A percentile compares a stretch with the other conserved stretches of the same genome.
phyloP scores from a whole-genome alignment of 441 rosid species.

The Geranium incanum region DNA sequence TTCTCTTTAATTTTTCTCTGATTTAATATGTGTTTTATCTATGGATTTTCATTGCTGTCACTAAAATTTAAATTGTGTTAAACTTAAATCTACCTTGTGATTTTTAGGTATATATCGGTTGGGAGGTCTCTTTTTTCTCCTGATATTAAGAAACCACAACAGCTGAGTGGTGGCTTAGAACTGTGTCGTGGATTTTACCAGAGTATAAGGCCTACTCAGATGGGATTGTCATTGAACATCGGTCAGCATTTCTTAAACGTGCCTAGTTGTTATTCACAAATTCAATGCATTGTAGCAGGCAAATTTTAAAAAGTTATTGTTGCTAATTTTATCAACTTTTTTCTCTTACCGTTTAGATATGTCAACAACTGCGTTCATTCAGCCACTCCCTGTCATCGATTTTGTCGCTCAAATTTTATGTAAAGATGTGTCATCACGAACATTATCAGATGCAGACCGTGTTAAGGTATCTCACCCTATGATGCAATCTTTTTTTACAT shows the following conservation, averaged over 20 bases:
- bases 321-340: neutral
- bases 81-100: neutral
- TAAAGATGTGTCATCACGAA: constrained; percentile 29
- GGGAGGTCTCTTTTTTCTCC: constrained; percentile 43
- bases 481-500: neutral
- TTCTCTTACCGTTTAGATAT: constrained; percentile 19
- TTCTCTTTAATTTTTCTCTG: neutral
- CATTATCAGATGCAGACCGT: constrained; percentile 36
- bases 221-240: constrained; percentile 46
- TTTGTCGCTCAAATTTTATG: constrained; percentile 29
- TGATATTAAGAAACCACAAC: constrained; percentile 26
- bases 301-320: neutral
- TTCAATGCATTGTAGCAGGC: neutral
- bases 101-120: constrained; percentile 31
- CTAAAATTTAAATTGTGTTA: neutral
- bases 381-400: constrained; percentile 35
- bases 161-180: constrained; percentile 39
- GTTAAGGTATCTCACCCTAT: constrained; percentile 24
- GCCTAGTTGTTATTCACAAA: neutral
- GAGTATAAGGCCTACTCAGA: constrained; percentile 49
- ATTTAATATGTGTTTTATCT: neutral
- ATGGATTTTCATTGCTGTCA: neutral
- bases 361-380: constrained; percentile 34
- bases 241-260: constrained; percentile 22
- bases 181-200: constrained; percentile 50